A percentile compares a stretch with the other conserved stretches of the same genome.
Conservation (phyloP, 192 early-diverging fungal species). For the Linnemannia elongata region DNA sequence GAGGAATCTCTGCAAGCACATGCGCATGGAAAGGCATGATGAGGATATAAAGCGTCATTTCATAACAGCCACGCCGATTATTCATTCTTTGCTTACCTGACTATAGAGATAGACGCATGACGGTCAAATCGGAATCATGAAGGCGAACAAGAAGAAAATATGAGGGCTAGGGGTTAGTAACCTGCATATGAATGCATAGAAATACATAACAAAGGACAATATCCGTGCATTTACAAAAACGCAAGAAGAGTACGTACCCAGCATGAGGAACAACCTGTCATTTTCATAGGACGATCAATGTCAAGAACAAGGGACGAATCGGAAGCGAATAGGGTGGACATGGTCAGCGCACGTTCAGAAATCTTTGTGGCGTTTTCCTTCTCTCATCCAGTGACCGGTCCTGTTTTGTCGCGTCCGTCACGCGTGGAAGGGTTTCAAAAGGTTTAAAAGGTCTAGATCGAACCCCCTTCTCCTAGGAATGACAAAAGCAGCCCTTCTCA, state of each 20-base stretch:
- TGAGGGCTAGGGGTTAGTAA: background rate
- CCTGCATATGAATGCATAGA: background rate
- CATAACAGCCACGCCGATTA: background rate
- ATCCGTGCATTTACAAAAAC: background rate
- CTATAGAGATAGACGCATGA: background rate
- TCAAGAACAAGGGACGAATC: background rate
- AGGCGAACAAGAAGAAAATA: background rate
- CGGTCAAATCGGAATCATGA: background rate
- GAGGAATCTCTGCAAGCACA: background rate
- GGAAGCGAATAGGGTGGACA: background rate
- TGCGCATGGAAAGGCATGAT: background rate
- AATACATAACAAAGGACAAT: background rate
- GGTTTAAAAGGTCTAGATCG: background rate
- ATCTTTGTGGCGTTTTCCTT: background rate
- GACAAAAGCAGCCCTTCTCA: background rate
- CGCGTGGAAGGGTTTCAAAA: background rate
- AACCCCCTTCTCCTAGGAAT: too few species aligned
- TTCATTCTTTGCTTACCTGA: background rate
- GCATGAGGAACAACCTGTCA: slow-evolving; percentile 52
- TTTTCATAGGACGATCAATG: slow-evolving; percentile 2
- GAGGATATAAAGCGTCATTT: background rate
- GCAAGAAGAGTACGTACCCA: slow-evolving; percentile 29
- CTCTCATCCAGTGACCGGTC: background rate
- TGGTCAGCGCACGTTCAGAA: slow-evolving; percentile 21
- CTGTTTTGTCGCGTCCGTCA: background rate